Percentiles rank a stretch among this genome's conserved stretches.
Evolutionary conservation across 176 grass and related monocot species (phyloP).

Genomic region (Saccharum spontaneum): DNA sequence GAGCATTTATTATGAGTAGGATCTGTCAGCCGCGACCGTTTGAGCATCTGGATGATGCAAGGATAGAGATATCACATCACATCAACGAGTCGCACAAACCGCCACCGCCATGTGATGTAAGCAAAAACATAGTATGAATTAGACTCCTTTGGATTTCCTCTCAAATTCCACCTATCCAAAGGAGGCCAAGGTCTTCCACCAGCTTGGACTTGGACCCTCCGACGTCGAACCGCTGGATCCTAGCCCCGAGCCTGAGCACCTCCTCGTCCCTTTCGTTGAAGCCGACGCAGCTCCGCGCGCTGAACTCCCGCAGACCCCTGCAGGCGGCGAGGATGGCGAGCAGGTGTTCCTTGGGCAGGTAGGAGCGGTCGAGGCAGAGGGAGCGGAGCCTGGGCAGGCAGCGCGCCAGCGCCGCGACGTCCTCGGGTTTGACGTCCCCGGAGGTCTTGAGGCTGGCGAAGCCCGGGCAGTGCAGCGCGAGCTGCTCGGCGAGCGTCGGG

Average conservation of each 20-base stretch:
- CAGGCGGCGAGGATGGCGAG: constrained; percentile 50
- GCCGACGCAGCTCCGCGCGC: constrained; percentile 60
- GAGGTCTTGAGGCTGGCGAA: constrained; percentile 38
- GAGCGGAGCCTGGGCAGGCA: constrained; percentile 29
- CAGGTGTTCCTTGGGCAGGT: constrained; percentile 49
- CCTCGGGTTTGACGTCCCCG: constrained; percentile 61
- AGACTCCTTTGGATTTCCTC: too few species aligned
- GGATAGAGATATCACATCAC: too few species aligned
- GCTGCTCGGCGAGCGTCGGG: constrained; percentile 34
- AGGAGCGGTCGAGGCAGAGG: constrained; percentile 57
- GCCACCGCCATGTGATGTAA: too few species aligned
- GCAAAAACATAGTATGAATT: too few species aligned
- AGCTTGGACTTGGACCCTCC: constrained; percentile 12
- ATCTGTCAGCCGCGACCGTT: too few species aligned
- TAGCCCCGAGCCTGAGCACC: constrained; percentile 10
- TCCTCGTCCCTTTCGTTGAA: constrained; percentile 55
- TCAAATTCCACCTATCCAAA: too few species aligned
- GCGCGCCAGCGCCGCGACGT: constrained; percentile 36
- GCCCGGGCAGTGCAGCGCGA: constrained; percentile 36
- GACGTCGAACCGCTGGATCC: constrained; percentile 45
- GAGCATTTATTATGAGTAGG: too few species aligned
- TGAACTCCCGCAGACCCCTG: constrained; percentile 39
- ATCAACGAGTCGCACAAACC: too few species aligned
- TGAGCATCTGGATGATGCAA: too few species aligned
- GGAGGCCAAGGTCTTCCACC: too few species aligned